Conservation (phyloP, 768 basidiomycete species). For the Agrocybe praecox region DNA sequence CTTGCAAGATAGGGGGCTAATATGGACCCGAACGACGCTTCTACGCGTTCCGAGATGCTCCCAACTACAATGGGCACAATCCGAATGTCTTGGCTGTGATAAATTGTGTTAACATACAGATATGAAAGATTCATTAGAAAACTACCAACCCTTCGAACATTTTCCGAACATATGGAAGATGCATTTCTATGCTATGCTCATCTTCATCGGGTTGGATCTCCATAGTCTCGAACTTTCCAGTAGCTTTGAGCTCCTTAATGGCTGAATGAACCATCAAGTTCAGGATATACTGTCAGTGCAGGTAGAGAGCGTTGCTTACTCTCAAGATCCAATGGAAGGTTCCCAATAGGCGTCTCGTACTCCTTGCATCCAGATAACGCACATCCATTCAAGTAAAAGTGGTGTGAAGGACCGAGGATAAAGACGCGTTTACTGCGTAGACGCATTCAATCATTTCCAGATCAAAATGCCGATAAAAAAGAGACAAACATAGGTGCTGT, state of each 20-base stretch:
- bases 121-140: slow-evolving; percentile 1
- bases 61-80: slow-evolving; percentile 95
- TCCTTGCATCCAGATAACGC: slow-evolving; percentile 77
- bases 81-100: slow-evolving; percentile 75
- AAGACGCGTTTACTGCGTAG: slow-evolving; percentile 82
- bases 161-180: slow-evolving; percentile 88
- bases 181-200: slow-evolving; percentile 98
- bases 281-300: neutral
- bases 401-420: slow-evolving; percentile 95
- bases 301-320: slow-evolving; percentile 49
- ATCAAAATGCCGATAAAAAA: slow-evolving; percentile 7
- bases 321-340: slow-evolving; percentile 74
- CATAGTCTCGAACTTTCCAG: slow-evolving; percentile 75
- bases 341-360: slow-evolving; percentile 88
- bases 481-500: slow-evolving; percentile 72
- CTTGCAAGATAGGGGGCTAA: slow-evolving; percentile 81
- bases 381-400: slow-evolving; percentile 84
- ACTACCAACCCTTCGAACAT: slow-evolving; percentile 69
- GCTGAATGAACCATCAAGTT: slow-evolving; percentile 41
- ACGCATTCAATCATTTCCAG: slow-evolving; percentile 3
- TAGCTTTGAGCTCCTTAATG: slow-evolving; percentile 62
- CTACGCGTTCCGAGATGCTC: slow-evolving; percentile 59
- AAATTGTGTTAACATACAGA: no score
- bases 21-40: slow-evolving; percentile 65
- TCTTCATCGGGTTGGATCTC: slow-evolving; percentile 74